A percentile compares a stretch with the other conserved stretches of the same genome.
Evolutionary conservation across 805 yeast species (phyloP).

Genomic region (Candida morakotiae): DNA sequence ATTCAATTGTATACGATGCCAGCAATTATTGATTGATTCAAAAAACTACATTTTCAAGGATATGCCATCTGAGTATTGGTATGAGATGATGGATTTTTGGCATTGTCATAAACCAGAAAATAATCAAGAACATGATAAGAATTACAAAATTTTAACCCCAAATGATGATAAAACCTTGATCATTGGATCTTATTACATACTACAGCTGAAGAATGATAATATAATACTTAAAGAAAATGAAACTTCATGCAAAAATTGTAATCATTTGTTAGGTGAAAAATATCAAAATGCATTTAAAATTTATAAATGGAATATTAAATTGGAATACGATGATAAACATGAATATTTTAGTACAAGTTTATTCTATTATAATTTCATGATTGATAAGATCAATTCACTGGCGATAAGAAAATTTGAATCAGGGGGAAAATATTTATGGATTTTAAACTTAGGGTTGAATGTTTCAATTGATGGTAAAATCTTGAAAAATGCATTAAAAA

Average conservation of each 20-base stretch:
- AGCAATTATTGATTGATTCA: conserved; percentile 23
- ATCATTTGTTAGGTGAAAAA: conserved; percentile 33
- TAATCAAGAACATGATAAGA: conserved; percentile 18
- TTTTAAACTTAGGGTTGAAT: conserved; percentile 30
- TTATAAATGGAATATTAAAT: conserved; percentile 54
- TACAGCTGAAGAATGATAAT: conserved; percentile 24
- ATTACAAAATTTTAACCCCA: conserved; percentile 44
- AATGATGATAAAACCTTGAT: conserved; percentile 30
- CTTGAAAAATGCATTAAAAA: conserved; percentile 23
- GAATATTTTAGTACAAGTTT: conserved; percentile 33
- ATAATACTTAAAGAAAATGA: conserved; percentile 4
- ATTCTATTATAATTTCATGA: conserved; percentile 33
- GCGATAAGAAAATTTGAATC: conserved; percentile 31
- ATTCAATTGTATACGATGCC: conserved; percentile 32
- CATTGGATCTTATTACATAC: conserved; percentile 56
- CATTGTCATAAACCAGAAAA: conserved; percentile 81
- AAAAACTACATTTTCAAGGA: conserved; percentile 40
- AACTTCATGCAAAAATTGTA: conserved; percentile 37
- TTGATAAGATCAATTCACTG: conserved; percentile 37
- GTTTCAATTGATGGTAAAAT: conserved; percentile 17
- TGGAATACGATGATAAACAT: conserved; percentile 16
- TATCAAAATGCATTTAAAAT: conserved; percentile 23
- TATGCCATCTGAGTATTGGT: conserved; percentile 92
- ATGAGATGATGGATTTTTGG: conserved; percentile 96
- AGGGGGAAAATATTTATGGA: conserved; percentile 25